Conservation (phyloP, 1,284 basidiomycete species). For the Leccinum pallidistipes region DNA sequence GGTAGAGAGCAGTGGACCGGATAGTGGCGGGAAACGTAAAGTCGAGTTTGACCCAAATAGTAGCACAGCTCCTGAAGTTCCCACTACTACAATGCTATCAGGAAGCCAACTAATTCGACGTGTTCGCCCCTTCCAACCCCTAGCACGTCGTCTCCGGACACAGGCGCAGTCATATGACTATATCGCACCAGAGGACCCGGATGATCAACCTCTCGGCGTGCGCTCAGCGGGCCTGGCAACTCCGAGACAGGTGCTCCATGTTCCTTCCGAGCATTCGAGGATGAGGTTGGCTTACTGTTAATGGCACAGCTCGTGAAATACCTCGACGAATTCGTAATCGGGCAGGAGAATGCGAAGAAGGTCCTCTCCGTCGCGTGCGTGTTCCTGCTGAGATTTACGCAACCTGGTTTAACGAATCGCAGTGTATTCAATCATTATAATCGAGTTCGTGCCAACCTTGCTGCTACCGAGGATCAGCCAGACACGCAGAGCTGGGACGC, state of each 20-base stretch:
- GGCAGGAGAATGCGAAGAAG: conserved; percentile 91
- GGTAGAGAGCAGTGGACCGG: neutral
- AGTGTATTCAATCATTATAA: conserved; percentile 95
- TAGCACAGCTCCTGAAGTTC: conserved; percentile 9
- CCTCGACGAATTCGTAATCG: conserved; percentile 88
- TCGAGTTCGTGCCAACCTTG: conserved; percentile 68
- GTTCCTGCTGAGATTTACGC: conserved; percentile 15
- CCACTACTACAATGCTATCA: conserved; percentile 19
- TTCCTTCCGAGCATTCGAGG: neutral
- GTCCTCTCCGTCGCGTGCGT: conserved; percentile 87
- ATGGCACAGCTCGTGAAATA: conserved; percentile 73
- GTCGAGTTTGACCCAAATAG: neutral
- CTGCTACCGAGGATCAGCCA: conserved; percentile 47
- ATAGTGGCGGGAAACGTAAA: neutral
- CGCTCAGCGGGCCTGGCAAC: conserved; percentile 55
- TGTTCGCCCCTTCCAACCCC: conserved; percentile 20
- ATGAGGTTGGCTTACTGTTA: conserved; percentile 9
- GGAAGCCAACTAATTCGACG: conserved; percentile 20
- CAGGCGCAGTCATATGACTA: conserved; percentile 45
- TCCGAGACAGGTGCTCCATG: conserved; percentile 59
- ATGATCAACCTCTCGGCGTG: conserved; percentile 23
- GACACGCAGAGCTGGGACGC: conserved; percentile 33
- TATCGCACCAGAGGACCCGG: conserved; percentile 33
- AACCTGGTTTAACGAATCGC: conserved; percentile 7
- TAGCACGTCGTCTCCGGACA: conserved; percentile 40